Percentiles rank a stretch among this genome's conserved stretches.
Conservation (phyloP, 2,329 filamentous ascomycete species). For the Lachnellula suecica region DNA sequence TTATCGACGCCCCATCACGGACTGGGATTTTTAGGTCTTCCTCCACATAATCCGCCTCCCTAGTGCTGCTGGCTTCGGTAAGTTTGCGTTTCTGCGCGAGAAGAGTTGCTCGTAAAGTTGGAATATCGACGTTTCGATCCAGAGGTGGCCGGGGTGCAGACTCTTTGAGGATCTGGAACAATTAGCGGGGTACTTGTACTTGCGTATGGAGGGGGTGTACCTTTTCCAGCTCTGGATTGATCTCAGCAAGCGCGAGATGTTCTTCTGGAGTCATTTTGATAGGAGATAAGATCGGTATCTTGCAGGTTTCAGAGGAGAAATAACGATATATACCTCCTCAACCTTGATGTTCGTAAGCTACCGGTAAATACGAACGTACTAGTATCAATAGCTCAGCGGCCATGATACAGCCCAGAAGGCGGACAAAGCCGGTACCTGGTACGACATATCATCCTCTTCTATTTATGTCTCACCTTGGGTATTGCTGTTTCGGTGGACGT, state of each 20-base stretch:
- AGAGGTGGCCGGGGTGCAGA: conserved; percentile 21
- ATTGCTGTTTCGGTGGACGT: too few species aligned
- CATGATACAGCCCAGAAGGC: too few species aligned
- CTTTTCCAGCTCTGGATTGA: conserved; percentile 2
- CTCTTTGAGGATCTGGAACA: conserved; percentile 3
- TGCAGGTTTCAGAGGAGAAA: too few species aligned
- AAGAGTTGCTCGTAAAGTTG: not conserved
- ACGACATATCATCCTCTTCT: too few species aligned
- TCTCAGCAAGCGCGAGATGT: not conserved
- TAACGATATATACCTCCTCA: too few species aligned
- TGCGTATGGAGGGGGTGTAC: not conserved
- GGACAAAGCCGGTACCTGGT: too few species aligned
- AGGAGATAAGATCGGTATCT: too few species aligned
- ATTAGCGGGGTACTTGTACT: not conserved
- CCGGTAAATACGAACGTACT: too few species aligned
- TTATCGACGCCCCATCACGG: conserved; percentile 23
- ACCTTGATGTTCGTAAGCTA: too few species aligned
- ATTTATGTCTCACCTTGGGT: too few species aligned
- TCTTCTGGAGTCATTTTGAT: conserved; percentile 3
- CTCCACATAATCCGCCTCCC: conserved; percentile 14
- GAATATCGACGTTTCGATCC: not conserved
- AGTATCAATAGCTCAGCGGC: too few species aligned
- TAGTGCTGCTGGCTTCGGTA: not conserved
- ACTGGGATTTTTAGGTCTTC: conserved; percentile 23
- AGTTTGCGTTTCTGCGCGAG: not conserved